Conservation (phyloP, 805 yeast genomes). For the Candida oleophila region DNA sequence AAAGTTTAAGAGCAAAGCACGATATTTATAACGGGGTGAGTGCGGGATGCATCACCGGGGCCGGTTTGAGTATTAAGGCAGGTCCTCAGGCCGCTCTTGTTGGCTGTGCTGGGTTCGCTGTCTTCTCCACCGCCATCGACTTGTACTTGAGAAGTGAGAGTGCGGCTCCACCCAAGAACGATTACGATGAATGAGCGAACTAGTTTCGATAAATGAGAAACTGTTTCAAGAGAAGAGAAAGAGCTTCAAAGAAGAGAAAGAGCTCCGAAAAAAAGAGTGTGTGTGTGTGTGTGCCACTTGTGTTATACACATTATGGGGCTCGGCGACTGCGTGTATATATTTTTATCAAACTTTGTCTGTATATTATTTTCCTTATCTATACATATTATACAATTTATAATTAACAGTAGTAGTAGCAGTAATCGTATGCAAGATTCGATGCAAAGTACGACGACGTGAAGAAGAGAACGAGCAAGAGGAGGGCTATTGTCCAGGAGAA, state of each 20-base stretch:
- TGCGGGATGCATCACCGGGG: constrained; percentile 97
- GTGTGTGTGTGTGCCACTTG: too few relatives aligned
- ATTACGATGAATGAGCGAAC: constrained; percentile 58
- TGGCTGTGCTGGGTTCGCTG: constrained; percentile 98
- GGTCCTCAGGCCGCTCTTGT: constrained; percentile 91
- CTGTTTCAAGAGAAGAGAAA: too few relatives aligned
- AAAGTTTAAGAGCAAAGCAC: constrained; percentile 81
- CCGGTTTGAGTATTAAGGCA: constrained; percentile 85
- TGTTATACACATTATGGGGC: too few relatives aligned
- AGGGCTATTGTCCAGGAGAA: not conserved
- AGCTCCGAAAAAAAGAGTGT: too few relatives aligned
- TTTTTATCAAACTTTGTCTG: not conserved
- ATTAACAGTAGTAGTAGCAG: constrained; percentile 41
- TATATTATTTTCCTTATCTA: not conserved
- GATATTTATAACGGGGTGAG: constrained; percentile 88
- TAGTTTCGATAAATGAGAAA: too few relatives aligned
- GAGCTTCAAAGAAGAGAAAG: too few relatives aligned
- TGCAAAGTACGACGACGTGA: constrained; percentile 22
- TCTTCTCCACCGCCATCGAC: constrained; percentile 87
- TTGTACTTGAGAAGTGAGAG: constrained; percentile 81
- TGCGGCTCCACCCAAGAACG: constrained; percentile 80
- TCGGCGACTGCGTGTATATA: not conserved
- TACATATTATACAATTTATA: constrained; percentile 1
- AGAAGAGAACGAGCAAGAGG: constrained; percentile 10
- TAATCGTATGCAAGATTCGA: constrained; percentile 36